Percentiles rank a stretch among this genome's conserved stretches.
Evolutionary conservation across 768 basidiomycete species (phyloP).

Genomic region (Pisolithus marmoratus): DNA sequence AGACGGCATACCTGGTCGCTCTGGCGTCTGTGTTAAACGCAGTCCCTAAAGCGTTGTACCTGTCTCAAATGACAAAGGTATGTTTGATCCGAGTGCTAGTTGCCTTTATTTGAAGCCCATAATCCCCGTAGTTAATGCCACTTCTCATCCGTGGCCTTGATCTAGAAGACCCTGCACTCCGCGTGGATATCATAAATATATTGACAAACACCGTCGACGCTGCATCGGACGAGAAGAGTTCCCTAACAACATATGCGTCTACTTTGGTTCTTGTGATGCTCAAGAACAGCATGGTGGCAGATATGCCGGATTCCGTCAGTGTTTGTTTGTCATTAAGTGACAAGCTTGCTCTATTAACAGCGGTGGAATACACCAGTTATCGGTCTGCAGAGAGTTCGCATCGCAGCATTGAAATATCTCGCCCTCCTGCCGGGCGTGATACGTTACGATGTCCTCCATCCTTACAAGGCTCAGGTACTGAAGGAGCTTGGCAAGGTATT

Average conservation of each 20-base stretch:
- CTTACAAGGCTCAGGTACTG: conserved; percentile 67
- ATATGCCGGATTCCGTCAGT: conserved; percentile 54
- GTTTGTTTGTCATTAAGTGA: neutral
- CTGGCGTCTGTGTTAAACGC: conserved; percentile 76
- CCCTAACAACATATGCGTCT: conserved; percentile 63
- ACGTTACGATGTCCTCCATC: conserved; percentile 79
- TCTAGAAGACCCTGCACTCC: conserved; percentile 65
- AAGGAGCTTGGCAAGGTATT: conserved; percentile 68
- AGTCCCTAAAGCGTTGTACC: conserved; percentile 71
- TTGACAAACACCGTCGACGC: conserved; percentile 66
- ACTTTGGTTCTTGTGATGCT: conserved; percentile 70
- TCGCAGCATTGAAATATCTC: conserved; percentile 70
- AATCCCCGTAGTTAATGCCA: conserved; percentile 68
- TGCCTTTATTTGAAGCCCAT: neutral
- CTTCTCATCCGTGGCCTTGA: conserved; percentile 82
- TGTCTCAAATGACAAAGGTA: conserved; percentile 60
- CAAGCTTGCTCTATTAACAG: neutral
- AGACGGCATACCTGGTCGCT: conserved; percentile 74
- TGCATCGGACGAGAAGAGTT: conserved; percentile 39
- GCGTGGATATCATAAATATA: conserved; percentile 75
- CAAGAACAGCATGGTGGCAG: conserved; percentile 46
- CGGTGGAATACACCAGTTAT: neutral
- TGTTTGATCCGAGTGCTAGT: conserved; percentile 11
- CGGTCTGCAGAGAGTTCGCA: conserved; percentile 61
- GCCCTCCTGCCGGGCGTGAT: conserved; percentile 68